Evolutionary conservation across 2,329 filamentous ascomycete genomes (phyloP), one percentile per base, ranked within the genome.

Genomic region (Pleoardoris graminearum): DNA sequence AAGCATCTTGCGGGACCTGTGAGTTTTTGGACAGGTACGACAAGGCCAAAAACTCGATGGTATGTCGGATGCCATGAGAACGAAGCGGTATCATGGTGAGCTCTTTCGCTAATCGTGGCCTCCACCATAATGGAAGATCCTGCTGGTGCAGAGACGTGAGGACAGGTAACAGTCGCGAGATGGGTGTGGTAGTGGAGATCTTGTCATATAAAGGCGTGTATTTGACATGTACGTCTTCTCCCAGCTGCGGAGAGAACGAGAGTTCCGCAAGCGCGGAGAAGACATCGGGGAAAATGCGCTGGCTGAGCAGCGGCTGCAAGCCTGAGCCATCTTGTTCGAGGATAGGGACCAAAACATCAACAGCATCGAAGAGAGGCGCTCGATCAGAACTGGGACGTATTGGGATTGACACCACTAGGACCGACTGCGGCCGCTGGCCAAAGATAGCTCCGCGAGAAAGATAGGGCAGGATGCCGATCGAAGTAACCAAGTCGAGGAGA

Each of bases 1-100:
- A 59, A 37, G 62, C 55, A 7, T 67, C 59, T 27, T 65, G 48
- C 48, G 59, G 72, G 70, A 51, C 74, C 72, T 58, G 75, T 78
- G 55, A 81, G 79, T 72, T 70, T 38, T 72, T 65, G 5, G 67
- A 67, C 0, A 86, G 82, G 55, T 89, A 86, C 6, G 88, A 84
- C 1, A 86, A 81, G 51, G 89, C 87, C 30, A 90, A 78, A 63
- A 90, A 90, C 64, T 90, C 87, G 55, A 90, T 77, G 0, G 85
- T 87, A 22, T 83, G 81, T 29, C 87, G 80, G 12, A 90, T 85
- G 16, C 87, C 87, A 55, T 84, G 80, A 2, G 76, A 73, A 3
- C 86, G 78, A 22, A 89, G 75, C 1, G 87, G 87, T 8, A 90
- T 65, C 11, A 78, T 67, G 1, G 85, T 84, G 38, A 90, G 76